These are phyloP conservation scores for Phaeodactylum tricornutum DNA, from an alignment of 108 stramenopile genomes.

Conservation along the genomic window DNA sequence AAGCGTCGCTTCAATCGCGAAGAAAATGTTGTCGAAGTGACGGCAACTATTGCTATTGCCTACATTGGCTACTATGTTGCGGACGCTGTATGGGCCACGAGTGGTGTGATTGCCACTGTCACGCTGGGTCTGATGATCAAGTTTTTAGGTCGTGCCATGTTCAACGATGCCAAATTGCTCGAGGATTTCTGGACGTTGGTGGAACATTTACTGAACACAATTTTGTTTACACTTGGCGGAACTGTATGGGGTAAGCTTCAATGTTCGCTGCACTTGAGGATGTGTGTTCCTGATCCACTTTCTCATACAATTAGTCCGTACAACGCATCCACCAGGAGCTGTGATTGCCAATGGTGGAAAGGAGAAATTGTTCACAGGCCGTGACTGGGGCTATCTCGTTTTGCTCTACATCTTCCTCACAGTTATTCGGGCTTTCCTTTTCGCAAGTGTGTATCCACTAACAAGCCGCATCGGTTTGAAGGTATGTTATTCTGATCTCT, in stretches of 20 bases:
- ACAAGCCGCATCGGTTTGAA: conserved; percentile 45
- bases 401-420: conserved; percentile 48
- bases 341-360: conserved; percentile 19
- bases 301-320: too few species aligned
- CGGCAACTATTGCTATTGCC: conserved; percentile 59
- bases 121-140: background rate
- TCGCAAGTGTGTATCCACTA: conserved; percentile 55
- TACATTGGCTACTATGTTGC: conserved; percentile 77
- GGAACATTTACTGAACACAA: conserved; percentile 82
- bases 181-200: conserved; percentile 67
- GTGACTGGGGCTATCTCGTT: conserved; percentile 57
- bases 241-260: conserved; percentile 63
- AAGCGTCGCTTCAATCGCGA: conserved; percentile 52
- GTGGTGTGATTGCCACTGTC: conserved; percentile 57
- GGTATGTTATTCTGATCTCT: too few species aligned
- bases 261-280: too few species aligned
- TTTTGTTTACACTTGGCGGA: conserved; percentile 86
- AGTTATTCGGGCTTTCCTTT: conserved; percentile 44
- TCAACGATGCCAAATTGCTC: conserved; percentile 68
- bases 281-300: too few species aligned
- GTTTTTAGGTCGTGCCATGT: conserved; percentile 34
- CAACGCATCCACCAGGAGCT: too few species aligned
- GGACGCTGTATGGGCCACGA: conserved; percentile 32
- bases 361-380: background rate
- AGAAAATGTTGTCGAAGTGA: conserved; percentile 75